A percentile compares a stretch with the other conserved stretches of the same genome.
Conservation (phyloP, 2,329 filamentous ascomycete genomes). For the Alternaria viburni region DNA sequence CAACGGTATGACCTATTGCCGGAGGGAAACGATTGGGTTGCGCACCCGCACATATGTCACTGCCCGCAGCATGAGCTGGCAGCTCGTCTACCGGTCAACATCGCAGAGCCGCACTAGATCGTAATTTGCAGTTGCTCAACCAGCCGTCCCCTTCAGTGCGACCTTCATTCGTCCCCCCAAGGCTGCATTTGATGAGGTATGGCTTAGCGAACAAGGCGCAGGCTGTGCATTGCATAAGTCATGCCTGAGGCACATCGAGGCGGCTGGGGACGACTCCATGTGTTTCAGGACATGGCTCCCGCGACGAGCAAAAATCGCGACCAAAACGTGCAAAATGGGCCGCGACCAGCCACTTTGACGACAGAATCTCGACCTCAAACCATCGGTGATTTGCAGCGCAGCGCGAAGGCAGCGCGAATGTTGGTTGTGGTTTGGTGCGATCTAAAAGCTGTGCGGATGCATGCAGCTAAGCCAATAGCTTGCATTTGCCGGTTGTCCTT, state of each 20-base stretch:
- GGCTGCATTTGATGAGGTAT: conserved; percentile 26
- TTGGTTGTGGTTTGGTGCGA: conserved; percentile 39
- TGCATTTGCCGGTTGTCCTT: conserved; percentile 35
- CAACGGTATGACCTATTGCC: conserved; percentile 20
- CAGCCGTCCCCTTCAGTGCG: conserved; percentile 19
- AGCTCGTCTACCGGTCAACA: conserved; percentile 37
- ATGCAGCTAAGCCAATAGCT: conserved; percentile 44
- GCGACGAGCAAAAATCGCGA: conserved; percentile 1
- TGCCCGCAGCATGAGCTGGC: conserved; percentile 23
- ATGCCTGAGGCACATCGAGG: conserved; percentile 35
- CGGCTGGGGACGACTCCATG: conserved; percentile 4
- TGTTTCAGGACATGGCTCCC: neutral
- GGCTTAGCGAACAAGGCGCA: conserved; percentile 43
- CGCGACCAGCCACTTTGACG: conserved; percentile 15
- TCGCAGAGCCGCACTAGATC: conserved; percentile 42
- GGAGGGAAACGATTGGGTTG: conserved; percentile 41
- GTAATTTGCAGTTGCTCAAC: conserved; percentile 18
- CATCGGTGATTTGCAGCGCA: conserved; percentile 25
- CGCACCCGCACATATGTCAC: conserved; percentile 27
- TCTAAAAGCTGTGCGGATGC: conserved; percentile 36
- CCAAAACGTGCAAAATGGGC: neutral
- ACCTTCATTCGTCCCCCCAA: conserved; percentile 26
- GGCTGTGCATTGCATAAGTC: conserved; percentile 32
- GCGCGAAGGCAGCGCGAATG: conserved; percentile 15
- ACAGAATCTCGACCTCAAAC: conserved; percentile 21